Evolutionary conservation across 306 rosid genomes (phyloP).

Genomic region (Vigna trinervia): DNA sequence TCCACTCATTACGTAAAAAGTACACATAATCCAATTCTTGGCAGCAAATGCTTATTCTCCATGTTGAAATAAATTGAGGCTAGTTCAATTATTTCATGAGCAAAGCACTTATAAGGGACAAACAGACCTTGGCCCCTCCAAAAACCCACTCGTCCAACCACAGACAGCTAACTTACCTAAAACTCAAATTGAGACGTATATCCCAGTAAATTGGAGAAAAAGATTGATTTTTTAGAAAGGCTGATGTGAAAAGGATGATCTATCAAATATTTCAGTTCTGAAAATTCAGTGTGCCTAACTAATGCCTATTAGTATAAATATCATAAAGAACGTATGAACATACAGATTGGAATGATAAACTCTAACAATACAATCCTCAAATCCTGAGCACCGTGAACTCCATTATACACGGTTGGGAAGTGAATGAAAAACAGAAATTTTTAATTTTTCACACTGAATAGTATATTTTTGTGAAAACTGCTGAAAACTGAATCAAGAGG

Average conservation of each 20-base stretch:
- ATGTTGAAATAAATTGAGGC: constrained; percentile 3
- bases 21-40: neutral
- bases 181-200: constrained; percentile 4
- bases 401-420: neutral
- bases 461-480: neutral
- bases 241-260: neutral
- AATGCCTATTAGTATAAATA: neutral
- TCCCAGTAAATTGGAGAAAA: neutral
- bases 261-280: neutral
- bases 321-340: neutral
- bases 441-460: neutral
- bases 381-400: neutral
- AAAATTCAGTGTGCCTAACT: neutral
- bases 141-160: neutral
- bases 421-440: neutral
- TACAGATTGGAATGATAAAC: neutral
- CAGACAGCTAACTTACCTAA: neutral
- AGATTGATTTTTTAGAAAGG: neutral
- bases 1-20: constrained; percentile 11
- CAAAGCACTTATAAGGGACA: neutral
- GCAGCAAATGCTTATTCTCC: neutral
- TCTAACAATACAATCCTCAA: constrained; percentile 2
- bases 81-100: neutral
- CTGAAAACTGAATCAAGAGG: neutral
- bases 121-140: neutral